Conservation (phyloP, 306 rosid species). For the Fagus sylvatica region DNA sequence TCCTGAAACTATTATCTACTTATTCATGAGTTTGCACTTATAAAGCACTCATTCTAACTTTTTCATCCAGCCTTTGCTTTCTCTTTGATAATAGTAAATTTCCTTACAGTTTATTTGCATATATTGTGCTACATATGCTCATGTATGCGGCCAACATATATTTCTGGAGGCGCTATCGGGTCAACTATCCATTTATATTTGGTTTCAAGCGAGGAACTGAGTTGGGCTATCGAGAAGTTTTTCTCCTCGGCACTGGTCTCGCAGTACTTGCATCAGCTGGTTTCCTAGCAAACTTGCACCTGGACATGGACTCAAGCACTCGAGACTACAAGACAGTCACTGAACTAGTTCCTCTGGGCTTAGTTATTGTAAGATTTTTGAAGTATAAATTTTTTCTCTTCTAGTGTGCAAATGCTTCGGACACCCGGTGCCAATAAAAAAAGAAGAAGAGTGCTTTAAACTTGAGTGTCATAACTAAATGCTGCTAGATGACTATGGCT, state of each 20-base stretch:
- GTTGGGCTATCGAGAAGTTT: constrained; percentile 51
- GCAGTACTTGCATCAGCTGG: constrained; percentile 61
- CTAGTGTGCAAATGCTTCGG: neutral
- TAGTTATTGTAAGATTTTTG: constrained; percentile 51
- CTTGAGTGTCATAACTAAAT: neutral
- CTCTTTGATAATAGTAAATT: constrained; percentile 23
- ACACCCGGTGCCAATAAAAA: no score
- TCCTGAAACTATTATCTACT: constrained; percentile 3
- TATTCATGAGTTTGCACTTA: neutral
- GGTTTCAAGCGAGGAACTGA: constrained; percentile 73
- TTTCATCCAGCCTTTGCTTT: constrained; percentile 1
- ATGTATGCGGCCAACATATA: constrained; percentile 63
- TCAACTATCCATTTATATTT: constrained; percentile 78
- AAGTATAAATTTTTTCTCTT: neutral
- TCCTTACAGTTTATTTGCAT: constrained; percentile 68
- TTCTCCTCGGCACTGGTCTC: constrained; percentile 68
- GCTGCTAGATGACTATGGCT: constrained; percentile 3
- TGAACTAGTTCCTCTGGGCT: constrained; percentile 67
- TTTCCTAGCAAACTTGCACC: constrained; percentile 65
- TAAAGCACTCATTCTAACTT: neutral
- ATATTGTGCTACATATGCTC: constrained; percentile 63
- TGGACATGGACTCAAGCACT: constrained; percentile 46
- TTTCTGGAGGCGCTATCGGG: constrained; percentile 62
- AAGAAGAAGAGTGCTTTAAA: neutral
- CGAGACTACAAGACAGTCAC: constrained; percentile 41